Conservation (phyloP, 2,329 filamentous ascomycete genomes). For the Penicillium oxalicum region DNA sequence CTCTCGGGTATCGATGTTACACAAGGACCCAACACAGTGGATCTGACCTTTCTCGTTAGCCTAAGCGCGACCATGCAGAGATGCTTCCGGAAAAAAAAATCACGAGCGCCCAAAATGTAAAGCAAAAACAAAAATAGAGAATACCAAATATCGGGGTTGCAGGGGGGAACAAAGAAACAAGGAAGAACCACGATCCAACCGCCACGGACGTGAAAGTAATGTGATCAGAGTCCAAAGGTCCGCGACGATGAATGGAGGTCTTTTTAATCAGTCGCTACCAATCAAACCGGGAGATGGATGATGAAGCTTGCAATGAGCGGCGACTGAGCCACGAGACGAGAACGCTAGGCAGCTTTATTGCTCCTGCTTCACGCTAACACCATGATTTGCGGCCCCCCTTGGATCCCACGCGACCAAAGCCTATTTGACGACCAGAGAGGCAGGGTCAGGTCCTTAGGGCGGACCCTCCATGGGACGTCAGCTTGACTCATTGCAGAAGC, state of each 20-base stretch:
- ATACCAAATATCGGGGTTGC: no score
- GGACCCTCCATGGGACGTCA: no score
- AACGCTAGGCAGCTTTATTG: constrained; percentile 4
- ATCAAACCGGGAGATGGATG: neutral
- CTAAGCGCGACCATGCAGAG: constrained; percentile 6
- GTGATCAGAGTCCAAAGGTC: neutral
- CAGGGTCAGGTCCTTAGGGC: no score
- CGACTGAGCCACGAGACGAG: neutral
- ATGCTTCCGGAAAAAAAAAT: no score
- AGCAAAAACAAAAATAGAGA: neutral
- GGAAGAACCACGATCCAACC: no score
- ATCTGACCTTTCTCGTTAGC: constrained; percentile 1
- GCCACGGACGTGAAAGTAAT: neutral
- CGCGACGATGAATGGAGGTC: neutral
- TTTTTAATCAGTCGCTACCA: neutral
- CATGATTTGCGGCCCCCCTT: neutral
- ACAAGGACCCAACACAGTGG: constrained; percentile 8
- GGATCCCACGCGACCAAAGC: neutral
- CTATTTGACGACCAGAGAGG: neutral
- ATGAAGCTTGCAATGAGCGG: neutral
- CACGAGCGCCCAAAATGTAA: neutral
- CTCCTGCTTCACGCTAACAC: neutral
- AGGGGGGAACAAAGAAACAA: no score
- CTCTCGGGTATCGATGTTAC: no score
- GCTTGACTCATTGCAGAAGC: neutral